Base-by-base conservation (phyloP, 176 grass and related monocot species). In the Aegilops longissima region DNA sequence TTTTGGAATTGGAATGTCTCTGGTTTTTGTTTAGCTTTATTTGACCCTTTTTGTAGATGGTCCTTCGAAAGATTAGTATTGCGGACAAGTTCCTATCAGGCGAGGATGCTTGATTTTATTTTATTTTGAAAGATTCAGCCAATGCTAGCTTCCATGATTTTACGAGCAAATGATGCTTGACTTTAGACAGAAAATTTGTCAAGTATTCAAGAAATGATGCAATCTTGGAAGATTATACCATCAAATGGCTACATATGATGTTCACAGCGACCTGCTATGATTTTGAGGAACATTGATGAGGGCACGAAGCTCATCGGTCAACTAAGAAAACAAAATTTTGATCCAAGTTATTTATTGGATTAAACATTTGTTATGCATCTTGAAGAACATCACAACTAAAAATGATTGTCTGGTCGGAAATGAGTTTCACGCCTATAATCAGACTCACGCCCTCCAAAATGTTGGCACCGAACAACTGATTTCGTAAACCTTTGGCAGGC, bases 1-100 rank as follows among this genome's bases (percentile, higher is more conserved):
- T 73, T 87, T 71, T 87, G 73, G 44, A 24, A 23, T 24, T 21
- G 31, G 90, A 77, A 91, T 88, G 77, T 91, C 52, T 81, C 39
- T 34, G 8, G 76, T 76, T 91, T 67, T 81, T 80, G 16, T 87
- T 87, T 81, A 84, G 12, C 36, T 1, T 16, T 73, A 40, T 12
- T 5, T 54, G 5, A 21, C 13, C 13, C 11, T 64, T 63, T 78
- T 77, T 25, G 1, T 8, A 0, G 2, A 14, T 13, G 17, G 64
- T 9, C 18, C 75, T 72, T 58, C 3, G 5, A 5, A 3, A 0
- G 2, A 1, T 3, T 12, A 1, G 42, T 59, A 87, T 83, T 66
- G 18, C 4, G 17, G 4, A 1, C 1, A 1, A 3, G n/a, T 21
- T 42, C 79, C 68, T 61, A 47, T 64, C 0, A 1, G 24, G 1